Base-by-base conservation (phyloP, 352 stramenopile genomes). In the Globisporangium acanthophoron region DNA sequence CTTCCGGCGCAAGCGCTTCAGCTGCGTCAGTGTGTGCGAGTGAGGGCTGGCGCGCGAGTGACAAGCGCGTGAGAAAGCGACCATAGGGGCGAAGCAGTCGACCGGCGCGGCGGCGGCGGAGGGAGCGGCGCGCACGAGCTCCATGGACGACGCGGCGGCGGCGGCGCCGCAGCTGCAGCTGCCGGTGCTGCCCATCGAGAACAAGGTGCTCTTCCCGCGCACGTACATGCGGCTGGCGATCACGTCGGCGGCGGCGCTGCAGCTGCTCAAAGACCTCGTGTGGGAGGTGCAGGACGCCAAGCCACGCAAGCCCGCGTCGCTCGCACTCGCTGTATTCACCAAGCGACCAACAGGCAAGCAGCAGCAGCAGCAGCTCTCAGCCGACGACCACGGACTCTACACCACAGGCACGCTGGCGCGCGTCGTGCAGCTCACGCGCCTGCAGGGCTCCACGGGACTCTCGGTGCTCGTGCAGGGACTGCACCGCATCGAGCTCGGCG, bases 231-330 rank as follows among this genome's bases (percentile, higher is more conserved):
- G 82, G 37, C 73, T 92, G 24, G 68, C 78, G 52, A 80, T 90
- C 54, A 85, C 74, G 58, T 80, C 78, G 31, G 52, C 78, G 16
- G 74, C 71, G 20, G 76, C 76, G 50, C 67, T 92, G 59, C 78
- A 87, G 66, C 72, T 92, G 43, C 74, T 92, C 45, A 89, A 92
- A 52, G 79, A 92, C 53, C 65, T 89, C 9, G 73, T 92, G 18
- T 92, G 78, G 82, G 78, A 92, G 50, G 76, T 85, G 15, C 76
- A 81, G 33, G 66, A 45, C 52, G 73, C 67, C 49, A 85, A 78
- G 60, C 61, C 71, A n/a, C 64, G 64, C 20, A 73, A 70, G 40
- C 59, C 65, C 11, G 62, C 69, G 39, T 81, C 79, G 21, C 68
- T 92, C 6, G 67, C 74, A 37, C 58, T 91, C 3, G 81, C 73